A percentile compares a stretch with the other conserved stretches of the same genome.
Evolutionary conservation across 768 basidiomycete genomes (phyloP).

Genomic region (button mushroom (Agaricus bisporus)): DNA sequence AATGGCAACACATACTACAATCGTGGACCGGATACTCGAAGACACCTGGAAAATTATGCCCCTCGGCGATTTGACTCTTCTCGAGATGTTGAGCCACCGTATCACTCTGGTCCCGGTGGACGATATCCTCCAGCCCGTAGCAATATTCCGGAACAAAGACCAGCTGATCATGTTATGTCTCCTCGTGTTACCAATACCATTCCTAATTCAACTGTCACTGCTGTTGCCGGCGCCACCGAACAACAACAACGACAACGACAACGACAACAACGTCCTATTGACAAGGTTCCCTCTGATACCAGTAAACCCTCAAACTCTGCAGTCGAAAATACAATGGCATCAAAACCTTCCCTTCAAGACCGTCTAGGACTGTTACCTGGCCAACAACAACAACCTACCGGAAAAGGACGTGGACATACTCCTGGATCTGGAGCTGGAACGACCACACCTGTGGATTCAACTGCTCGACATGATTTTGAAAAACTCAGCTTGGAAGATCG

Average conservation of each 20-base stretch:
- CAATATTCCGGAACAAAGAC: not conserved
- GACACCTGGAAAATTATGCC: constrained; percentile 1
- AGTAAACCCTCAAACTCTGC: not conserved
- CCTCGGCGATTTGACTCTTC: constrained; percentile 4
- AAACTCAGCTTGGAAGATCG: constrained; percentile 5
- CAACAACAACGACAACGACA: too few relatives aligned
- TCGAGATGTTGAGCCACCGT: not conserved
- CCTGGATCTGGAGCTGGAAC: not conserved
- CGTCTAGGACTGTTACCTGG: constrained; percentile 2
- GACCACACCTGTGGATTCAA: not conserved
- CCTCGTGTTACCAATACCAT: not conserved
- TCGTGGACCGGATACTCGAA: constrained; percentile 3
- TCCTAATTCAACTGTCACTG: not conserved
- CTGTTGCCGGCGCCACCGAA: not conserved
- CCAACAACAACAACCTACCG: not conserved
- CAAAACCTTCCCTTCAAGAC: constrained; percentile 4
- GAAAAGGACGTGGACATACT: not conserved
- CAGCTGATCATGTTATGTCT: not conserved
- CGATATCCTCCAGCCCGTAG: constrained; percentile 1
- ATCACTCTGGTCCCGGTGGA: not conserved
- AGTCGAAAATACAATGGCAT: not conserved
- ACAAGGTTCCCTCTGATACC: not conserved
- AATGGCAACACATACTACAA: not conserved
- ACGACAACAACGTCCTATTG: not conserved
- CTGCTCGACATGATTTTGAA: not conserved